phyloP scores from a whole-genome alignment of 176 grass and related monocot species.

The Coix lacrymajobi region DNA sequence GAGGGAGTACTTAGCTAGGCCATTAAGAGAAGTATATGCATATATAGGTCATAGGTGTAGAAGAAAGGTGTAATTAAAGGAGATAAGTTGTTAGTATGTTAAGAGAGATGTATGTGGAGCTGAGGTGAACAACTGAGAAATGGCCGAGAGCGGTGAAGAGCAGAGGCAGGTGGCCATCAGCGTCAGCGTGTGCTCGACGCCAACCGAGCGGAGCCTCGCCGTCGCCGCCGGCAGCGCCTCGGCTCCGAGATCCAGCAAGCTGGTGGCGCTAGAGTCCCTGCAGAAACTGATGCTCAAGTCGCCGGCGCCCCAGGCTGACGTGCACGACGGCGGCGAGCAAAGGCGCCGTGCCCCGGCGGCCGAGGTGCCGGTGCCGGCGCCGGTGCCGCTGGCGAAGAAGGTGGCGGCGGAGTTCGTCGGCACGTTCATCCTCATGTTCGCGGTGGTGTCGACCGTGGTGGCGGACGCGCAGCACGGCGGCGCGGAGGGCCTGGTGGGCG shows the following conservation, averaged over 20 bases:
- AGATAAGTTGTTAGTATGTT: background rate
- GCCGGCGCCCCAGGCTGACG: background rate
- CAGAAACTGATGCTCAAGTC: background rate
- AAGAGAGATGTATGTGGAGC: background rate
- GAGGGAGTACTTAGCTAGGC: background rate
- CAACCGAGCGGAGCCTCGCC: background rate
- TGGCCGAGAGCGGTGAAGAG: background rate
- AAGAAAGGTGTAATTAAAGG: background rate
- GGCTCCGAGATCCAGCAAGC: background rate
- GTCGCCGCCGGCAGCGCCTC: background rate
- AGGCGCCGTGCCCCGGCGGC: background rate
- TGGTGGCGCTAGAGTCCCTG: background rate
- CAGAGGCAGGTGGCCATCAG: constrained; percentile 18
- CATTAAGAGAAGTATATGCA: background rate
- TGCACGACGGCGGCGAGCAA: background rate
- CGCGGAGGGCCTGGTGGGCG: constrained; percentile 22
- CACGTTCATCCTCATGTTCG: constrained; percentile 65
- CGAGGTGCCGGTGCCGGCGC: too few relatives aligned
- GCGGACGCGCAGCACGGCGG: constrained; percentile 40
- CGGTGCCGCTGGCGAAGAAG: constrained; percentile 32
- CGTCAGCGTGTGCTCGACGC: constrained; percentile 4
- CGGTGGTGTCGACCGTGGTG: constrained; percentile 46
- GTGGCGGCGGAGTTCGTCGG: constrained; percentile 52
- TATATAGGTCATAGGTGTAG: background rate
- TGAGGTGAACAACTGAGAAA: background rate